Evolutionary conservation across 2,329 filamentous ascomycete genomes (phyloP).

Genomic region (Fragosphaeria purpurea): DNA sequence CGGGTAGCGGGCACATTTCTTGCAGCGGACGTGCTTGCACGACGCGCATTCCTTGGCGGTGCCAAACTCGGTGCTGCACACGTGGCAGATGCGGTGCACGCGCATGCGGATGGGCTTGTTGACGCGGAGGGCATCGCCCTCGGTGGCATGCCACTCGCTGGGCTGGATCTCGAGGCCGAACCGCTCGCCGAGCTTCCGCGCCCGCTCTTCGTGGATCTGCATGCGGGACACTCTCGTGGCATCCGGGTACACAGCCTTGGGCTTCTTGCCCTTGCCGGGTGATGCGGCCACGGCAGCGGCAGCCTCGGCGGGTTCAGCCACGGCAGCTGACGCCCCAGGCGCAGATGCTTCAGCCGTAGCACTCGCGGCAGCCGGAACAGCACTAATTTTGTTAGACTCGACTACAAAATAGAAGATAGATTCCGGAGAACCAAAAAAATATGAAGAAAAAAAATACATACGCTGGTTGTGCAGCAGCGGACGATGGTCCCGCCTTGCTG

Average conservation of each 20-base stretch:
- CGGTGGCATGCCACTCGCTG: constrained; percentile 40
- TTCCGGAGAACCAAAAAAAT: background rate
- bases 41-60: constrained; percentile 61
- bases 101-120: constrained; percentile 72
- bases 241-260: background rate
- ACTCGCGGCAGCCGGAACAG: background rate
- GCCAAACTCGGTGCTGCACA: constrained; percentile 66
- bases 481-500: constrained; percentile 11
- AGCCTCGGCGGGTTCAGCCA: background rate
- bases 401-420: background rate
- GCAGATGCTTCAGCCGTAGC: no score
- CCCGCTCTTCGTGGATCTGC: constrained; percentile 46
- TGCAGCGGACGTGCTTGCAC: constrained; percentile 74
- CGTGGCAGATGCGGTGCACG: constrained; percentile 70
- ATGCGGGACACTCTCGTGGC: constrained; percentile 32
- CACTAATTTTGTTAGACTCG: background rate
- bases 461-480: constrained; percentile 8
- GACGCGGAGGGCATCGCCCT: constrained; percentile 50
- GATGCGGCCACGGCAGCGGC: background rate
- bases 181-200: constrained; percentile 43
- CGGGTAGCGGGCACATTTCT: constrained; percentile 67
- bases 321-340: background rate
- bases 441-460: background rate
- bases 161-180: constrained; percentile 47
- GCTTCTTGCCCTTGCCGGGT: constrained; percentile 6